phyloP scores from a whole-genome alignment of 768 basidiomycete species.

The Termitomyces heimii region DNA sequence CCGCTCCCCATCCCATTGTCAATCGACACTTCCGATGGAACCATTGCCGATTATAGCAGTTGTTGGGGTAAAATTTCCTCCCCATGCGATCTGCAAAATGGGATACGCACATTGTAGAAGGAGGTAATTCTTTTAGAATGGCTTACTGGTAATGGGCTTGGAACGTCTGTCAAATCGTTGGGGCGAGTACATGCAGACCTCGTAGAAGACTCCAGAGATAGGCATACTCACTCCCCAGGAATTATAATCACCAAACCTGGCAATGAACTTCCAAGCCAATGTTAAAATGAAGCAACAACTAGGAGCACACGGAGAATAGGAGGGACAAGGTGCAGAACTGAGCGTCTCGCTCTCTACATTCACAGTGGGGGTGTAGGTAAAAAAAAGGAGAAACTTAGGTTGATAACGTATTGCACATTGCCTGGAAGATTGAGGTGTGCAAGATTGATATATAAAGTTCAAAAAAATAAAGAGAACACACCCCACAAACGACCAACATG shows the following conservation, averaged over 20 bases:
- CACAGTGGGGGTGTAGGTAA: background rate
- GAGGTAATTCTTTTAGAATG: background rate
- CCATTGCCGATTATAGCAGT: slow-evolving; percentile 66
- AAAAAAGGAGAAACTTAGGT: slow-evolving; percentile 28
- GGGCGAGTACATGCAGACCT: background rate
- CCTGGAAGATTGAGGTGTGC: slow-evolving; percentile 25
- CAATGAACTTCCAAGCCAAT: slow-evolving; percentile 6
- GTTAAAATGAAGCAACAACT: background rate
- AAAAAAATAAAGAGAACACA: slow-evolving; percentile 22
- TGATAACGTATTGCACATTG: slow-evolving; percentile 39
- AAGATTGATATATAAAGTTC: background rate
- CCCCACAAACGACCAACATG: slow-evolving; percentile 39
- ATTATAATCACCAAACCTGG: slow-evolving; percentile 63
- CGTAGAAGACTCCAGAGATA: no score
- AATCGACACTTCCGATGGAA: slow-evolving; percentile 47
- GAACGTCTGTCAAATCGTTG: background rate
- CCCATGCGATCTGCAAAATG: slow-evolving; percentile 34
- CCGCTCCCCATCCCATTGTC: slow-evolving; percentile 56
- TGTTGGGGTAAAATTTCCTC: slow-evolving; percentile 57
- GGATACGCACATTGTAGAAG: background rate
- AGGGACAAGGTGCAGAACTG: background rate
- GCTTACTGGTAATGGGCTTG: slow-evolving; percentile 1
- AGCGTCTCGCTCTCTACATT: background rate
- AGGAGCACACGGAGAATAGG: background rate
- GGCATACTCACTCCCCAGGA: slow-evolving; percentile 68